Evolutionary conservation across 2,329 filamentous ascomycete species (phyloP).

Genomic region (Shiraia sp.): DNA sequence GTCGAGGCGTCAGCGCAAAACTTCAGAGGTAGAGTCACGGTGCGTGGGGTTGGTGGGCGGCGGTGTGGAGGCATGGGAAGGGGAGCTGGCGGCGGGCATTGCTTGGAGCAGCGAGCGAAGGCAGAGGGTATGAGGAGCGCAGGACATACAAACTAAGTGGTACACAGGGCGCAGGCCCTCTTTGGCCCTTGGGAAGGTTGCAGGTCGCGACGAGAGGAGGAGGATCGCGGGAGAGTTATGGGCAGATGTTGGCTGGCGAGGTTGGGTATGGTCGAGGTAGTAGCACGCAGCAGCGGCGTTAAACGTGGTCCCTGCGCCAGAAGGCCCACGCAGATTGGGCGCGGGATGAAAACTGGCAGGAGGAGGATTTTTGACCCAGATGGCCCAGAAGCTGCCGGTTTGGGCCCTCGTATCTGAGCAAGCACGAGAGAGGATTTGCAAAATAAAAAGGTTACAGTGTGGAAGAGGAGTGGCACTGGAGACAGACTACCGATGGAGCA

Average conservation of each 20-base stretch:
- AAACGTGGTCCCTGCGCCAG: constrained; percentile 15
- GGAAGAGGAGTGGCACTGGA: constrained; percentile 5
- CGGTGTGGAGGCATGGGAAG: constrained; percentile 27
- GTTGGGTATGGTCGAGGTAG: constrained; percentile 5
- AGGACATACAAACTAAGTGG: constrained; percentile 29
- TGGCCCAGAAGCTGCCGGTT: no score
- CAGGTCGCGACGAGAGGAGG: constrained; percentile 9
- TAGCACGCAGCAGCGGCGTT: constrained; percentile 8
- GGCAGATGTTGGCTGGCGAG: constrained; percentile 8
- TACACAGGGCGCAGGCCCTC: constrained; percentile 24
- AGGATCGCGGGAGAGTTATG: constrained; percentile 6
- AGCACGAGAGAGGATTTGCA: neutral
- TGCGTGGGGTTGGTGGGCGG: constrained; percentile 43
- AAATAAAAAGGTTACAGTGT: constrained; percentile 3
- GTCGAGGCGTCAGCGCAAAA: constrained; percentile 33
- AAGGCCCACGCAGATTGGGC: constrained; percentile 4
- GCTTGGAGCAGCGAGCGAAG: constrained; percentile 9
- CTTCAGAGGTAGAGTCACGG: constrained; percentile 14
- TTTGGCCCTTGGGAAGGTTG: constrained; percentile 8
- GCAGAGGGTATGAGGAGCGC: constrained; percentile 3
- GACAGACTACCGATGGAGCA: no score
- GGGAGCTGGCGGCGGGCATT: constrained; percentile 20
- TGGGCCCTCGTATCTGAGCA: neutral
- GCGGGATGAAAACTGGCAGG: constrained; percentile 1
- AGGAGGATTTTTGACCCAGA: no score